A percentile compares a stretch with the other conserved stretches of the same genome.
Evolutionary conservation across 2,329 filamentous ascomycete genomes (phyloP).

Genomic region (Ramularia endophylla): DNA sequence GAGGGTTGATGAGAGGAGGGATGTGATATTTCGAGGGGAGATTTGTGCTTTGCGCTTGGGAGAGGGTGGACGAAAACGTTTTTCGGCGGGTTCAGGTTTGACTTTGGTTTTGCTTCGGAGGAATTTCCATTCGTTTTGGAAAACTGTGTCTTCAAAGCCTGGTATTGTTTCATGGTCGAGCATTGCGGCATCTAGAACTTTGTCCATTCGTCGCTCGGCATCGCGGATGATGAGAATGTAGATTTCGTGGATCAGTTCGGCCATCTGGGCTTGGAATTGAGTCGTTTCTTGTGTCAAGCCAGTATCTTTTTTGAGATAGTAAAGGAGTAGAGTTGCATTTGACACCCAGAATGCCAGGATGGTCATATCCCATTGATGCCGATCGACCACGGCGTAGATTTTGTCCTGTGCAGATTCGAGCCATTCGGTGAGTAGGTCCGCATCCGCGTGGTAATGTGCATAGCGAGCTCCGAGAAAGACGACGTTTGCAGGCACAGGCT

Average conservation of each 20-base stretch:
- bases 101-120: constrained; percentile 88
- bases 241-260: constrained; percentile 95
- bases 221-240: constrained; percentile 97
- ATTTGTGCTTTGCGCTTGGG: constrained; percentile 89
- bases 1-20: constrained; percentile 86
- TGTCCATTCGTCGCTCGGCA: constrained; percentile 91
- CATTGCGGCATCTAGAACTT: constrained; percentile 88
- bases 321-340: constrained; percentile 88
- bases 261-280: constrained; percentile 86
- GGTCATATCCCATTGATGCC: constrained; percentile 98
- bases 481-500: constrained; percentile 94
- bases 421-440: constrained; percentile 73
- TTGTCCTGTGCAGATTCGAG: constrained; percentile 86
- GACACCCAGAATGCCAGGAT: constrained; percentile 99
- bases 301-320: constrained; percentile 92
- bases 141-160: constrained; percentile 91
- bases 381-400: constrained; percentile 95
- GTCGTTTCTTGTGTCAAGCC: constrained; percentile 74
- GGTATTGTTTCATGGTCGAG: constrained; percentile 97
- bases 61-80: constrained; percentile 84
- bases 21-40: constrained; percentile 91
- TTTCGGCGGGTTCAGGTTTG: constrained; percentile 83
- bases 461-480: constrained; percentile 94
- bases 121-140: constrained; percentile 98
- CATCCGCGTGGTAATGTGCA: constrained; percentile 90